A percentile compares a stretch with the other conserved stretches of the same genome.
Conservation (phyloP, 805 yeast species). For the Metschnikowia gruessii region DNA sequence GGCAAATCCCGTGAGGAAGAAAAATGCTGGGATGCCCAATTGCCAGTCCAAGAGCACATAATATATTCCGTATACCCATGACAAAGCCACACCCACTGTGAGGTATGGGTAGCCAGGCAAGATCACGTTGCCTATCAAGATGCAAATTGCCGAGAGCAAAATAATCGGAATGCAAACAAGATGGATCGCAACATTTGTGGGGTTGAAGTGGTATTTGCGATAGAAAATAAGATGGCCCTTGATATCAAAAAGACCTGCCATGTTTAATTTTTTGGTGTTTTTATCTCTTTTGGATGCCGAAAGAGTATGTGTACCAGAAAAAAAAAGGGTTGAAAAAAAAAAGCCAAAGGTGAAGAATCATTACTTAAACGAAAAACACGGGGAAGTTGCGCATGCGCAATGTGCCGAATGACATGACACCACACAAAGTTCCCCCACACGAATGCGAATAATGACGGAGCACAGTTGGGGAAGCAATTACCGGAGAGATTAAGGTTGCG, state of each 20-base stretch:
- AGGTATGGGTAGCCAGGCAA: slow-evolving; percentile 23
- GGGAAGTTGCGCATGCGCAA: background rate
- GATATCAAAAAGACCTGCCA: slow-evolving; percentile 36
- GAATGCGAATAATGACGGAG: background rate
- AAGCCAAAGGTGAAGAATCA: no score
- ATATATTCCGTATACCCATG: slow-evolving; percentile 51
- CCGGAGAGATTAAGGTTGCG: no score
- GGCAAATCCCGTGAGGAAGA: slow-evolving; percentile 25
- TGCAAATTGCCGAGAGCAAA: slow-evolving; percentile 49
- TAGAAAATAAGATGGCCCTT: slow-evolving; percentile 40
- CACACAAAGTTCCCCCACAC: background rate
- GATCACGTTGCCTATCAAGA: slow-evolving; percentile 19
- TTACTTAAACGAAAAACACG: background rate
- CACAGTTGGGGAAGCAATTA: background rate
- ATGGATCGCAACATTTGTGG: slow-evolving; percentile 73
- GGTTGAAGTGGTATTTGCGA: slow-evolving; percentile 31
- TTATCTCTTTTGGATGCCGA: background rate
- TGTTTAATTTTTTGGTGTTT: slow-evolving; percentile 12
- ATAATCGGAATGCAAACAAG: slow-evolving; percentile 78
- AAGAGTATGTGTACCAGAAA: no score
- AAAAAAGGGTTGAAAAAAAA: no score
- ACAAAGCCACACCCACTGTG: slow-evolving; percentile 48
- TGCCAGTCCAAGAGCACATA: slow-evolving; percentile 57
- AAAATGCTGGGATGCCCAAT: slow-evolving; percentile 33
- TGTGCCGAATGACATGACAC: background rate